Evolutionary conservation across 129 eudicot genomes (phyloP), one percentile per base, ranked within the genome.

Genomic region (Scalesia atractyloides): DNA sequence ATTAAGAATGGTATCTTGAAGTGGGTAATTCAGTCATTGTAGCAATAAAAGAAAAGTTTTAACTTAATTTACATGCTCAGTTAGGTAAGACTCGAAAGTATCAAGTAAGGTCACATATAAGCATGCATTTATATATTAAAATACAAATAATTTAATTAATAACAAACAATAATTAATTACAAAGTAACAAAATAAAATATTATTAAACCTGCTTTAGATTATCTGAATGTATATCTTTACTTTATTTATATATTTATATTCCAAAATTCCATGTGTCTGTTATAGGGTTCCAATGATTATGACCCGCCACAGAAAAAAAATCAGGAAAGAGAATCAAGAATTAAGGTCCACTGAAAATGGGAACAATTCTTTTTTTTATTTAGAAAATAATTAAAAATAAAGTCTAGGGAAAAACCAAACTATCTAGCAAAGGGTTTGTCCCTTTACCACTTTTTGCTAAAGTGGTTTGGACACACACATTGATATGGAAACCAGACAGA

Each of bases 271-370:
- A 60, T 69, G 68, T 26, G 66, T 66, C 47, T 12, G 67, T 66
- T 43, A 70, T 69, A 70, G 9, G 49, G 72, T 70, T 69, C 81
- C 66, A 70, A 63, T 63, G 50, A 71, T 71, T 70, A 64, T 78
- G 68, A 78, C 60, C 52, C 68, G 71, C 5, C 26, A 52, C 67
- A 70, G n/a, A n/a, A 33, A 47, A 57, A 58, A 70, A 36, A 69
- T 44, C 73, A 76, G 33, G 53, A 52, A 36, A 53, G 19, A 71
- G 67, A 78, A 71, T 60, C 66, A 60, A 60, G 44, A 60, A 60
- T 43, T 60, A 51, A 51, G 50, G 52, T 61, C 77, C 68, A 78
- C 68, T 52, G 47, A 78, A 78, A 78, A 64, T 57, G n/a, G 4
- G 70, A 62, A 76, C 34, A 77, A n/a, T 68, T 44, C 8, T 58